Percentiles rank a stretch among this genome's conserved stretches.
phyloP scores from a whole-genome alignment of 306 rosid species.

The Medicago lupulina region DNA sequence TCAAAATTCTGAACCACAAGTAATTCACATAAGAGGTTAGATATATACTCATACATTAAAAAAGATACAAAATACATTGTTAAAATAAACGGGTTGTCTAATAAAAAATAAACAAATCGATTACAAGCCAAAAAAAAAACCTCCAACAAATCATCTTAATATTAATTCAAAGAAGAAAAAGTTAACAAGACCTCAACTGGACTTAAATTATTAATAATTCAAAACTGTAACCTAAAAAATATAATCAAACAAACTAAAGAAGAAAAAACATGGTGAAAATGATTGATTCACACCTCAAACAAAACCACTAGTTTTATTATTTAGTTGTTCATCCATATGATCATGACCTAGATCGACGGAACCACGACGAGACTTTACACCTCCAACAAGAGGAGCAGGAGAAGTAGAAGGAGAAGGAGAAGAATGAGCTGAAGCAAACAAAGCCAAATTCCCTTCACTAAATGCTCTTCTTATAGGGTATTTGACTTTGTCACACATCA shows the following conservation, averaged over 20 bases:
- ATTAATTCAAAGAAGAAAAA: background rate
- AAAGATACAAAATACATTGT: constrained; percentile 13
- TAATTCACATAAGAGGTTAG: too few species aligned
- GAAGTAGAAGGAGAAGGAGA: constrained; percentile 32
- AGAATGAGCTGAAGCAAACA: constrained; percentile 41
- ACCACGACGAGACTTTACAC: constrained; percentile 18
- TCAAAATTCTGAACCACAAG: too few species aligned
- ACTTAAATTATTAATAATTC: constrained; percentile 33
- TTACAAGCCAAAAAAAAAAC: constrained; percentile 4
- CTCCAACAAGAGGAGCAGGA: background rate
- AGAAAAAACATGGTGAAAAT: background rate
- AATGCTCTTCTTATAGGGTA: constrained; percentile 71
- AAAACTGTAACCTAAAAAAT: background rate
- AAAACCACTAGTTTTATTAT: constrained; percentile 19
- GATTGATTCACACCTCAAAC: constrained; percentile 12
- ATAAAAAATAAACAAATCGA: constrained; percentile 23
- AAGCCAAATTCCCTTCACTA: constrained; percentile 65
- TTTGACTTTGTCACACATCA: constrained; percentile 36
- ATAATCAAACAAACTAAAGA: background rate
- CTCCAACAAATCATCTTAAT: background rate
- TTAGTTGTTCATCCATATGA: constrained; percentile 3
- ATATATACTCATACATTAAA: background rate
- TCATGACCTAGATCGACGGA: constrained; percentile 35
- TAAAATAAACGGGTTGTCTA: constrained; percentile 30
- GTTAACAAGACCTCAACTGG: constrained; percentile 13